Conservation (phyloP, 345 rosid species). For the Moricandia arvensis region DNA sequence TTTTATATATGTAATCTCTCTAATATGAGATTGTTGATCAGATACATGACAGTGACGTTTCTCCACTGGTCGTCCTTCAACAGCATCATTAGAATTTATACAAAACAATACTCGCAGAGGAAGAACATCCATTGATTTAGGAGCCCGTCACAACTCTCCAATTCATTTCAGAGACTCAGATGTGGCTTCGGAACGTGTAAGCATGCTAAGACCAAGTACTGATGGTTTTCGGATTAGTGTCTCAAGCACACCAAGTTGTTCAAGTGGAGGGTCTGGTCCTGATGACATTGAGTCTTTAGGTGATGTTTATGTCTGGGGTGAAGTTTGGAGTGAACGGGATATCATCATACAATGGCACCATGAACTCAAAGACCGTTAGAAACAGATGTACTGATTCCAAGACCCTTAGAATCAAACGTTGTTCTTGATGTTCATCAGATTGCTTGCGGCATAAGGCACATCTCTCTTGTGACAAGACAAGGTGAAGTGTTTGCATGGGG, state of each 20-base stretch:
- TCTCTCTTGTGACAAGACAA: slow-evolving; percentile 90
- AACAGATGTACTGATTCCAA: slow-evolving; percentile 69
- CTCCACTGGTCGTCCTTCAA: slow-evolving; percentile 50
- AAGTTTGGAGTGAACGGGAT: slow-evolving; percentile 79
- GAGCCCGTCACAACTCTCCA: slow-evolving; percentile 47
- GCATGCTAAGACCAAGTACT: slow-evolving; percentile 79
- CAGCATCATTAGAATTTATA: slow-evolving; percentile 51
- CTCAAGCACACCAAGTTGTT: slow-evolving; percentile 93
- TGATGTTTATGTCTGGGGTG: slow-evolving; percentile 96
- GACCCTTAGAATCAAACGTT: slow-evolving; percentile 78
- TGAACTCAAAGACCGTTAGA: slow-evolving; percentile 40
- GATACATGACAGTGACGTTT: slow-evolving; percentile 54
- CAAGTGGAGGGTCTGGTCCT: slow-evolving; percentile 93
- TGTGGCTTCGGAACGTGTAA: slow-evolving; percentile 79
- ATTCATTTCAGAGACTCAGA: slow-evolving; percentile 55
- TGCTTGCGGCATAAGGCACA: slow-evolving; percentile 76
- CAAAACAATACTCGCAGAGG: slow-evolving; percentile 51
- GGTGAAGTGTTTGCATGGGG: slow-evolving; percentile 99
- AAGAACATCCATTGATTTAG: slow-evolving; percentile 63
- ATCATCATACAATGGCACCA: slow-evolving; percentile 47
- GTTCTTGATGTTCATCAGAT: slow-evolving; percentile 98
- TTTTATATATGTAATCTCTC: too few species aligned
- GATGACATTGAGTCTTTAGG: slow-evolving; percentile 98
- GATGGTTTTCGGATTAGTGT: slow-evolving; percentile 95
- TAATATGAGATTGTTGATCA: slow-evolving; percentile 41